Evolutionary conservation across 2,329 filamentous ascomycete genomes (phyloP).

Genomic region (Tolypocladium cylindrosporum): DNA sequence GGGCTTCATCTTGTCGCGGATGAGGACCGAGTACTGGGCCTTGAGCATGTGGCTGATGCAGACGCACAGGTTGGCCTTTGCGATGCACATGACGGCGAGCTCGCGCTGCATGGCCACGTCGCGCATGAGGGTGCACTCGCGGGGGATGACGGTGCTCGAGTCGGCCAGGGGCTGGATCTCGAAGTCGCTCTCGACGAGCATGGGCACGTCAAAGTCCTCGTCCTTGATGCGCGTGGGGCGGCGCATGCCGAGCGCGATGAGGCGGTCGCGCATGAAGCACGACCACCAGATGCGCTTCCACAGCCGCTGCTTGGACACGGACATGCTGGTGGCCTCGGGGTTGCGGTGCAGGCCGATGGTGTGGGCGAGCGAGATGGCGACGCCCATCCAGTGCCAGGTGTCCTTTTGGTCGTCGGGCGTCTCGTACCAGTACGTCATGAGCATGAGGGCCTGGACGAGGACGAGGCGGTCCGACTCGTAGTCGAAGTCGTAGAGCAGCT

Average conservation of each 20-base stretch:
- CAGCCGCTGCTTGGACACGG: constrained; percentile 61
- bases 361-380: constrained; percentile 84
- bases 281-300: constrained; percentile 99
- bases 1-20: constrained; percentile 70
- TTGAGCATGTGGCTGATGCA: constrained; percentile 84
- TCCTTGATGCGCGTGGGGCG: constrained; percentile 86
- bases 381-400: constrained; percentile 98
- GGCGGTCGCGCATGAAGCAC: constrained; percentile 86
- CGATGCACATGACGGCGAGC: constrained; percentile 79
- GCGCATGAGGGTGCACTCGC: constrained; percentile 60
- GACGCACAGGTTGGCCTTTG: constrained; percentile 81
- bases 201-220: constrained; percentile 87
- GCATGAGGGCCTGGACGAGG: constrained; percentile 75
- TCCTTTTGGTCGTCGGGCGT: constrained; percentile 95
- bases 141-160: constrained; percentile 56
- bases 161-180: constrained; percentile 62
- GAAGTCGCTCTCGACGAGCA: constrained; percentile 78
- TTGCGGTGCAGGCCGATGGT: constrained; percentile 90
- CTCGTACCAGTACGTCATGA: constrained; percentile 98
- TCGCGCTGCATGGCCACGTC: constrained; percentile 66
- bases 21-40: constrained; percentile 85
- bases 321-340: constrained; percentile 66
- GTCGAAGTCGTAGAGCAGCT: constrained; percentile 90
- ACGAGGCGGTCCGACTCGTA: constrained; percentile 85
- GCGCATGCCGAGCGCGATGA: constrained; percentile 89